These are phyloP conservation scores for Russula sp. DNA, from an alignment of 768 basidiomycete species.

Conservation along the genomic window DNA sequence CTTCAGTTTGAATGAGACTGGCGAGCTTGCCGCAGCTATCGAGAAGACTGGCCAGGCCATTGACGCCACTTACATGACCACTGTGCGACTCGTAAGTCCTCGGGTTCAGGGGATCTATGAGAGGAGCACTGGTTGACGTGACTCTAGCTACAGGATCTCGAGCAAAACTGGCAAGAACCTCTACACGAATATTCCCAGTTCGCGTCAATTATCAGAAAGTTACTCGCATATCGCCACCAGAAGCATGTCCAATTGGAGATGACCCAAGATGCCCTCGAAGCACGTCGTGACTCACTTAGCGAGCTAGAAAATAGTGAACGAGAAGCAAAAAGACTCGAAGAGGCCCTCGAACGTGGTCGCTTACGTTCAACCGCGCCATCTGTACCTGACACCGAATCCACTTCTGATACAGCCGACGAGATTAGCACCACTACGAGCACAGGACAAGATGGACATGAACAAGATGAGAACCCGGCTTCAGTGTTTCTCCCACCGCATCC, in stretches of 20 bases:
- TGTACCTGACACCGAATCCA: neutral
- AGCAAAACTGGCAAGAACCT: constrained; percentile 94
- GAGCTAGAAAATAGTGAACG: constrained; percentile 90
- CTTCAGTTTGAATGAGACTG: constrained; percentile 84
- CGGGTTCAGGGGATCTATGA: constrained; percentile 4
- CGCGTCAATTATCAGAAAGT: constrained; percentile 88
- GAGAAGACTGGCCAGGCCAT: constrained; percentile 98
- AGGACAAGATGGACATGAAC: constrained; percentile 31
- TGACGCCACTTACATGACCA: constrained; percentile 91
- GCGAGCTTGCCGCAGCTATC: constrained; percentile 71
- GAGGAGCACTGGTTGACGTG: constrained; percentile 2
- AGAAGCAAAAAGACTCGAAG: constrained; percentile 86
- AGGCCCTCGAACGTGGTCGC: constrained; percentile 69
- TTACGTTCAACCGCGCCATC: constrained; percentile 32
- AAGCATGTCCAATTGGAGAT: constrained; percentile 98
- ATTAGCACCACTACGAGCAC: neutral
- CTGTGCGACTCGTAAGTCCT: constrained; percentile 72
- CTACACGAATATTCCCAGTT: constrained; percentile 96
- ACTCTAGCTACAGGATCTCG: constrained; percentile 82
- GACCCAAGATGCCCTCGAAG: constrained; percentile 87
- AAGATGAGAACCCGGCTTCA: constrained; percentile 41
- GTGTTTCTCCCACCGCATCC: constrained; percentile 71
- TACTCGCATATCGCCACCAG: constrained; percentile 93
- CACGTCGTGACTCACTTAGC: constrained; percentile 78
- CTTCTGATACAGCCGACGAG: neutral